phyloP scores from a whole-genome alignment of 306 rosid species.

The Cicer cuneatum region DNA sequence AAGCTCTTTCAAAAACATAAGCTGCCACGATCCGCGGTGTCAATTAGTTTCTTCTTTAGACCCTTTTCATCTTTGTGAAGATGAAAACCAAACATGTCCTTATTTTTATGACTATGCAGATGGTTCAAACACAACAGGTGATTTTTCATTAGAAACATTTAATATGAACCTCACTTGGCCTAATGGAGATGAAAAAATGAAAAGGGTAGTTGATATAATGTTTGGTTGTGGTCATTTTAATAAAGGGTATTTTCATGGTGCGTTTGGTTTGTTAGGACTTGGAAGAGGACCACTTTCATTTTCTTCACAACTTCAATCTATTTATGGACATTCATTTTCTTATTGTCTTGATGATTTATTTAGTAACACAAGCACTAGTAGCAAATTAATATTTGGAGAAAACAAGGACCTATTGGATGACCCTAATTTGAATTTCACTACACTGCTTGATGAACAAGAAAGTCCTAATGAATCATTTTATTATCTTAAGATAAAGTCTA shows the following conservation, averaged over 20 bases:
- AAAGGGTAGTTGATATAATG: conserved; percentile 62
- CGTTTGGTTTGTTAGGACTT: conserved; percentile 74
- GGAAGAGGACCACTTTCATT: conserved; percentile 83
- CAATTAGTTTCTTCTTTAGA: conserved; percentile 65
- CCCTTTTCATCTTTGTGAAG: conserved; percentile 63
- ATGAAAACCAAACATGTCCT: conserved; percentile 70
- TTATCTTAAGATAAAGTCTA: conserved; percentile 62
- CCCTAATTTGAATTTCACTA: conserved; percentile 66
- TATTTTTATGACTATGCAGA: conserved; percentile 83
- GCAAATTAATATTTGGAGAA: conserved; percentile 77
- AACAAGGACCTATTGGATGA: conserved; percentile 51
- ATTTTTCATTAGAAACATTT: conserved; percentile 70
- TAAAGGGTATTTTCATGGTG: conserved; percentile 78
- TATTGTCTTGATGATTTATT: conserved; percentile 74
- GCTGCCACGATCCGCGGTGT: conserved; percentile 62
- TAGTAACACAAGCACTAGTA: conserved; percentile 61
- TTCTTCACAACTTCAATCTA: conserved; percentile 69
- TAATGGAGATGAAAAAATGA: conserved; percentile 46
- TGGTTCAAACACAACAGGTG: conserved; percentile 83
- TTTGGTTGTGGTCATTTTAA: conserved; percentile 94
- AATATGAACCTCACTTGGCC: conserved; percentile 62
- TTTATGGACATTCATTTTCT: conserved; percentile 75
- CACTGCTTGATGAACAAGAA: conserved; percentile 58
- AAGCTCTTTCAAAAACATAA: conserved; percentile 58
- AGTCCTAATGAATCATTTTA: conserved; percentile 75